Evolutionary conservation across 345 rosid genomes (phyloP).

Genomic region (Salix purpurea): DNA sequence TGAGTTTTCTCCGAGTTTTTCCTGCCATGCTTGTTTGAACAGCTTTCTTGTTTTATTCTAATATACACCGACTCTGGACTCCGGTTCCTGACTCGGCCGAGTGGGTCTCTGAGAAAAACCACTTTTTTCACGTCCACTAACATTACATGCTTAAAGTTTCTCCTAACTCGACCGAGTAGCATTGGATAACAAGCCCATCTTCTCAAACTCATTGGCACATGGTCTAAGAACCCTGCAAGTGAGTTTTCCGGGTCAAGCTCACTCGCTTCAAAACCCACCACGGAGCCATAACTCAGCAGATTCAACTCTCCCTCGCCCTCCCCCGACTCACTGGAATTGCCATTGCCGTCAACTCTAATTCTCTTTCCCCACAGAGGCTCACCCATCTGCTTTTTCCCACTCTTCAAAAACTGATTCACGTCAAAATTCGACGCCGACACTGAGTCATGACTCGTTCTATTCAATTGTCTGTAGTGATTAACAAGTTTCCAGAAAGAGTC

Average conservation of each 20-base stretch:
- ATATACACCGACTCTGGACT: constrained; percentile 62
- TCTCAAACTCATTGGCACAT: constrained; percentile 59
- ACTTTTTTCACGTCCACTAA: constrained; percentile 51
- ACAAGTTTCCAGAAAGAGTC: constrained; percentile 60
- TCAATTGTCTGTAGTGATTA: constrained; percentile 18
- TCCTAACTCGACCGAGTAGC: constrained; percentile 75
- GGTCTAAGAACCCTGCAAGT: constrained; percentile 68
- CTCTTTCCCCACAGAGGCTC: constrained; percentile 88
- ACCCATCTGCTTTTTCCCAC: constrained; percentile 32
- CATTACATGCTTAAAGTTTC: constrained; percentile 70
- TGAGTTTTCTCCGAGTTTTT: constrained; percentile 38
- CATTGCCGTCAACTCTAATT: constrained; percentile 21
- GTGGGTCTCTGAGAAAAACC: constrained; percentile 66
- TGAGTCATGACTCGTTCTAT: constrained; percentile 24
- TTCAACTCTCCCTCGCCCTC: constrained; percentile 28
- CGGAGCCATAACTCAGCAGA: constrained; percentile 70
- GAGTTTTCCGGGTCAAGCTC: constrained; percentile 93
- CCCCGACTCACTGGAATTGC: constrained; percentile 17
- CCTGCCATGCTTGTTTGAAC: constrained; percentile 24
- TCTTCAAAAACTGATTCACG: constrained; percentile 31
- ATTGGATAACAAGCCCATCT: constrained; percentile 93
- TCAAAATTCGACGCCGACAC: constrained; percentile 37
- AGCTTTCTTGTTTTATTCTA: constrained; percentile 21
- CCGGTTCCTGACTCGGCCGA: constrained; percentile 49
- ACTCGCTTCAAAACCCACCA: constrained; percentile 65